These are phyloP conservation scores for Diaporthe citri DNA, from an alignment of 2,329 filamentous ascomycete genomes.

Conservation along the genomic window DNA sequence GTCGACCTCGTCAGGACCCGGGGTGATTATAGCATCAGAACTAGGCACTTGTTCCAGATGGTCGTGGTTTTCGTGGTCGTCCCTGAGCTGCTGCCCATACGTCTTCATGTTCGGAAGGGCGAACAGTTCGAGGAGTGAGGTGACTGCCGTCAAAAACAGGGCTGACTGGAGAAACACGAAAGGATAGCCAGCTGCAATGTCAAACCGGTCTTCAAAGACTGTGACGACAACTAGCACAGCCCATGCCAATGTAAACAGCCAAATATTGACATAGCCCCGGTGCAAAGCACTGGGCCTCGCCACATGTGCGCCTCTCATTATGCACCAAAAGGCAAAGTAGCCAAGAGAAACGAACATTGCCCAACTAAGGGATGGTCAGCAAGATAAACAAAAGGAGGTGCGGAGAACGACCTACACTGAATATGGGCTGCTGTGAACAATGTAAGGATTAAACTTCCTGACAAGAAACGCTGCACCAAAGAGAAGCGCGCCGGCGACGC, in stretches of 20 bases:
- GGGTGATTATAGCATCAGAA: slow-evolving; percentile 54
- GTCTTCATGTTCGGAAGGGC: slow-evolving; percentile 78
- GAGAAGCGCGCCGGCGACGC: slow-evolving; percentile 75
- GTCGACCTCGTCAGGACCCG: slow-evolving; percentile 53
- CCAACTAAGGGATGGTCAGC: slow-evolving; percentile 65
- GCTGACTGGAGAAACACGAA: slow-evolving; percentile 84
- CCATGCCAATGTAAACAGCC: slow-evolving; percentile 86
- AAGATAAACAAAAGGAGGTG: neutral
- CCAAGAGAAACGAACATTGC: slow-evolving; percentile 87
- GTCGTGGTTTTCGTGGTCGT: slow-evolving; percentile 60
- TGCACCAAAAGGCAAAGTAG: slow-evolving; percentile 85
- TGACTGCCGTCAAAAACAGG: slow-evolving; percentile 78
- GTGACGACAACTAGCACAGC: slow-evolving; percentile 77
- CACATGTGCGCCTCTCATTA: slow-evolving; percentile 82
- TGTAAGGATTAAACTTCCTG: slow-evolving; percentile 86
- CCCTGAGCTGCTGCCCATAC: slow-evolving; percentile 72
- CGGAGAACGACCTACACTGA: slow-evolving; percentile 66
- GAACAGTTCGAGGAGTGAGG: slow-evolving; percentile 86
- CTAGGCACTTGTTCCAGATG: slow-evolving; percentile 48
- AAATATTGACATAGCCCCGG: slow-evolving; percentile 82
- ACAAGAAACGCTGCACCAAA: slow-evolving; percentile 81
- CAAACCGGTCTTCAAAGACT: slow-evolving; percentile 80
- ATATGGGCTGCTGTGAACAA: slow-evolving; percentile 91
- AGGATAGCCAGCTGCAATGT: slow-evolving; percentile 82
- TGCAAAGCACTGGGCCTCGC: slow-evolving; percentile 89